These are phyloP conservation scores for Jamesozyma gamospora DNA, from an alignment of 805 yeast genomes.

Conservation along the genomic window DNA sequence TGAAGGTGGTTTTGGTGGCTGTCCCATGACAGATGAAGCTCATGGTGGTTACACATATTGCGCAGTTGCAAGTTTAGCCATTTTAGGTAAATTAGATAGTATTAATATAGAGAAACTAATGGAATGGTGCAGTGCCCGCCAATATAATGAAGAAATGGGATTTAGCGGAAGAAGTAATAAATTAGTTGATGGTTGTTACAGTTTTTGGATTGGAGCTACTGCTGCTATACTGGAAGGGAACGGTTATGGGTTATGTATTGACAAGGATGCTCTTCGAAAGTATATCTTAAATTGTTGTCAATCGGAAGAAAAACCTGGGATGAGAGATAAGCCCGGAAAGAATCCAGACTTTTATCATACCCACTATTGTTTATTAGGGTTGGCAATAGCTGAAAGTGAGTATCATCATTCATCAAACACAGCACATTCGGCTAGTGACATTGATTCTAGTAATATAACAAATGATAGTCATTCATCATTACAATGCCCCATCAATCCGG, in stretches of 20 bases:
- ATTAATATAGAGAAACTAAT: conserved; percentile 42
- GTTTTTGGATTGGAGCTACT: conserved; percentile 90
- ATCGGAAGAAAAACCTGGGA: conserved; percentile 49
- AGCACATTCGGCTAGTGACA: conserved; percentile 1
- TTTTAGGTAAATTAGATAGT: conserved; percentile 34
- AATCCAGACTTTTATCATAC: conserved; percentile 83
- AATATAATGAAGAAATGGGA: conserved; percentile 71
- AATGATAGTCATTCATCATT: conserved; percentile 3
- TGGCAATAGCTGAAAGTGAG: conserved; percentile 29
- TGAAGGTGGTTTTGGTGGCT: conserved; percentile 93
- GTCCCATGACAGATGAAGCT: conserved; percentile 69
- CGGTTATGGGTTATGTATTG: conserved; percentile 29
- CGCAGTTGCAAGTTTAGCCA: conserved; percentile 57
- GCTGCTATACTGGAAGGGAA: conserved; percentile 39
- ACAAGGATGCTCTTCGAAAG: conserved; percentile 48
- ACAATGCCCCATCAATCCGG: conserved; percentile 38
- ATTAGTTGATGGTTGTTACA: conserved; percentile 91
- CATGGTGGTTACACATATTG: conserved; percentile 97
- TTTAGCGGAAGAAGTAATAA: conserved; percentile 85
- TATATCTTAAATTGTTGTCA: conserved; percentile 78
- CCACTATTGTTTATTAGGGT: conserved; percentile 72
- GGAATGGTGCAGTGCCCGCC: conserved; percentile 65
- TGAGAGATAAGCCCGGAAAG: conserved; percentile 80
- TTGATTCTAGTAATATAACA: background rate
- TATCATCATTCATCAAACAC: conserved; percentile 3